Evolutionary conservation across 2,329 filamentous ascomycete species (phyloP), one percentile per base, ranked within the genome.

Genomic region (Nothophaeocryptopus gaeumannii): DNA sequence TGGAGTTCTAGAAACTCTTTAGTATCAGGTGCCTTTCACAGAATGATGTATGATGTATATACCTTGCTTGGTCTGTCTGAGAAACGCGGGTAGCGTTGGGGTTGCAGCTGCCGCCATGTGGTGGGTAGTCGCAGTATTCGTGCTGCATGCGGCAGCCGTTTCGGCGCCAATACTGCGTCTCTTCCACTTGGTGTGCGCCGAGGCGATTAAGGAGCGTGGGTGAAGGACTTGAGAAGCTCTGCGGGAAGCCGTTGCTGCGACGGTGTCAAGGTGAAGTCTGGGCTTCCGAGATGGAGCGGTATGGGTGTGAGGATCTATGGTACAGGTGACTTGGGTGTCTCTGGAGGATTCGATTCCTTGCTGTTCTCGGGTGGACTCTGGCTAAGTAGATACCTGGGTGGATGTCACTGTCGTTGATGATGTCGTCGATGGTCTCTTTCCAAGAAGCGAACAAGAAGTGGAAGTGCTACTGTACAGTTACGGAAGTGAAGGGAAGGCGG

Each of bases 41-140:
- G n/a, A n/a, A n/a, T n/a, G 47, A 43, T 35, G 14, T 31, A 39
- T 10, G 12, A 39, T 15, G 15, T 7, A 4, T 15, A 54, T 71
- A 77, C 80, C 78, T 65, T 70, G 58, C 53, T 71, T 72, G 20
- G 68, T 72, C 47, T 78, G 66, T 32, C 68, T 69, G 49, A 85
- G 68, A 64, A 84, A 85, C 79, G 50, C 80, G 67, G 36, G 46
- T 31, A 45, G 45, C 33, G 41, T 44, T 39, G 51, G 36, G 13
- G 35, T 53, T 41, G 36, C 34, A 49, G 54, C 45, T 43, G 52
- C 50, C 46, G 53, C 50, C 51, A 56, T 56, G 47, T 53, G 50
- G 3, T 37, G 44, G 31, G 14, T 44, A 37, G 34, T 2, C 35
- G 35, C 31, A 36, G 16, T 29, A 36, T 45, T 9, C 36, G 36